Conservation (phyloP, 352 stramenopile genomes). For the Globisporangium viniferum region DNA sequence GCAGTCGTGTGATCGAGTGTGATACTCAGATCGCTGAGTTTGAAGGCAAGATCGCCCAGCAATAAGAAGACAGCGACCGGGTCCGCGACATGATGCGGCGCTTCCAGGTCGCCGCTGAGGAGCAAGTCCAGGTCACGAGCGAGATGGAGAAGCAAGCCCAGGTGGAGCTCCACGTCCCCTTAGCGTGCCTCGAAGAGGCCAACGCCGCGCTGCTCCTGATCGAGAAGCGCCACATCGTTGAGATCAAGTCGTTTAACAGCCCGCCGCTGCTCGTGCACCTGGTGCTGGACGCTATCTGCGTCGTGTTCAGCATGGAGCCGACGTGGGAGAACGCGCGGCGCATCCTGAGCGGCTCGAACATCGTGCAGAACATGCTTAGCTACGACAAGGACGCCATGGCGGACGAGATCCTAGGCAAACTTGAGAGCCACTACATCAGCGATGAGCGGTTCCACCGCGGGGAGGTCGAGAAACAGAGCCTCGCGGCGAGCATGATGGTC, state of each 20-base stretch:
- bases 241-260: slow-evolving; percentile 83
- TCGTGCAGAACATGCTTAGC: slow-evolving; percentile 63
- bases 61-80: slow-evolving; percentile 40
- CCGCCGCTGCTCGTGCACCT: slow-evolving; percentile 68
- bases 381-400: slow-evolving; percentile 75
- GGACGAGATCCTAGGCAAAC: slow-evolving; percentile 28
- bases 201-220: slow-evolving; percentile 58
- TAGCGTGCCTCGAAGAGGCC: slow-evolving; percentile 66
- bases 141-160: slow-evolving; percentile 58
- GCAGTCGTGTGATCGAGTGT: slow-evolving; percentile 11
- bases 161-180: slow-evolving; percentile 50
- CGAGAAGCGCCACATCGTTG: slow-evolving; percentile 70
- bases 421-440: slow-evolving; percentile 47
- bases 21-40: slow-evolving; percentile 31
- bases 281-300: slow-evolving; percentile 67
- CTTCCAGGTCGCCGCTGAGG: slow-evolving; percentile 51
- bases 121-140: slow-evolving; percentile 62
- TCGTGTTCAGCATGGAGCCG: slow-evolving; percentile 66
- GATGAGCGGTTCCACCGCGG: slow-evolving; percentile 57
- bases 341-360: slow-evolving; percentile 61
- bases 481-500: slow-evolving; percentile 76
- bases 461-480: slow-evolving; percentile 74
- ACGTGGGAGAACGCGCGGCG: slow-evolving; percentile 70
- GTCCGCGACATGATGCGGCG: slow-evolving; percentile 59
- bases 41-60: slow-evolving; percentile 26